These are phyloP conservation scores for Rhizophagus clarus DNA, from an alignment of 192 early-diverging fungal genomes.

Conservation along the genomic window DNA sequence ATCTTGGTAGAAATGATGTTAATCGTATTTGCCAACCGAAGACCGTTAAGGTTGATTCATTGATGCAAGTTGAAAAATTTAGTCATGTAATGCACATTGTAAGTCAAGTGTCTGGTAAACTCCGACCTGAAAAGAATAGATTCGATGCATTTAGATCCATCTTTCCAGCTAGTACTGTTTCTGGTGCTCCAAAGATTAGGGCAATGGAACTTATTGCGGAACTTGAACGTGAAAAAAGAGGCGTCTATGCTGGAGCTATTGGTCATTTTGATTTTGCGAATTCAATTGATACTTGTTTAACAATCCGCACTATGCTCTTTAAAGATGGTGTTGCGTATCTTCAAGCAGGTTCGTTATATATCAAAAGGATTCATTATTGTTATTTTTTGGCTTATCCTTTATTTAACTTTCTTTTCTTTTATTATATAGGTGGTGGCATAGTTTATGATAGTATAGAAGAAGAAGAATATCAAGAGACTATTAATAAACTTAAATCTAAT, in stretches of 20 bases:
- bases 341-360: constrained; percentile 69
- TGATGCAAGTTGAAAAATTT: constrained; percentile 98
- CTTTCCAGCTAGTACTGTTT: constrained; percentile 97
- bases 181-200: constrained; percentile 97
- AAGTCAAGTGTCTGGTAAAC: constrained; percentile 87
- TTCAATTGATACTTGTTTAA: constrained; percentile 96
- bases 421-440: neutral
- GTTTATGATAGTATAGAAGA: neutral
- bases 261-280: constrained; percentile 95
- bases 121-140: constrained; percentile 83
- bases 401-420: neutral
- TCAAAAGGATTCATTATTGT: neutral
- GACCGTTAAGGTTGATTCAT: constrained; percentile 90
- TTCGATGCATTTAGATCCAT: constrained; percentile 92
- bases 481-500: constrained; percentile 93
- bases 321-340: constrained; percentile 94
- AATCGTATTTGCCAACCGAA: constrained; percentile 94
- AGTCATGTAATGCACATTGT: constrained; percentile 99
- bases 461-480: constrained; percentile 95
- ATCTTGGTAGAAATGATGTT: constrained; percentile 97
- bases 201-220: constrained; percentile 95
- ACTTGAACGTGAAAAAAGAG: constrained; percentile 90
- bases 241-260: constrained; percentile 79
- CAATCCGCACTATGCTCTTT: constrained; percentile 98
- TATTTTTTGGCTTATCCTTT: neutral